These are phyloP conservation scores for Craterostigma plantagineum DNA, from an alignment of 257 asterid genomes.

Conservation along the genomic window DNA sequence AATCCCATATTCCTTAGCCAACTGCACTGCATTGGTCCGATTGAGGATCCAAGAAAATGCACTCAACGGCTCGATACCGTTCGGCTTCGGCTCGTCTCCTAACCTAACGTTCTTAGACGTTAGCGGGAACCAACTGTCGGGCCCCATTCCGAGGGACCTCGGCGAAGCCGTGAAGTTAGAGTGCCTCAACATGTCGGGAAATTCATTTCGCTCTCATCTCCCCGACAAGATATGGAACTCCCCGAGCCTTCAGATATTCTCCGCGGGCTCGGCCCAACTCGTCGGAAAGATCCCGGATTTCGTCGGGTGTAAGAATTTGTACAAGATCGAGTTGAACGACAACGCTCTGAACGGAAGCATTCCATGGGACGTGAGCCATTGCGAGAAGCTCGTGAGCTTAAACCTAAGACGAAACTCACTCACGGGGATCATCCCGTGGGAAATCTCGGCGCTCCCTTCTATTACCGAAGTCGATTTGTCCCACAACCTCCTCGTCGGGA, in stretches of 20 bases:
- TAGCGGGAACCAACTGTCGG: slow-evolving; percentile 44
- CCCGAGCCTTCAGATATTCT: slow-evolving; percentile 40
- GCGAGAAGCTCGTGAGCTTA: slow-evolving; percentile 50
- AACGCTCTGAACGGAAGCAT: slow-evolving; percentile 58
- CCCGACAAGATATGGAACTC: slow-evolving; percentile 59
- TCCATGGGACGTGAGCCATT: slow-evolving; percentile 75
- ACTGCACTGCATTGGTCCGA: slow-evolving; percentile 42
- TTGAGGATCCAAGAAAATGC: slow-evolving; percentile 53
- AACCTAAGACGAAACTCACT: slow-evolving; percentile 36
- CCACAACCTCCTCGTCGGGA: slow-evolving; percentile 48
- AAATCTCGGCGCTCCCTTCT: slow-evolving; percentile 60
- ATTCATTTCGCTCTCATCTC: slow-evolving; percentile 32
- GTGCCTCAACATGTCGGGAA: slow-evolving; percentile 46
- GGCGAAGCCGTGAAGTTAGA: slow-evolving; percentile 38
- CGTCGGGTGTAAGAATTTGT: slow-evolving; percentile 41
- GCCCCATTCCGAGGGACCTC: slow-evolving; percentile 57
- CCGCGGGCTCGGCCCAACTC: slow-evolving; percentile 30
- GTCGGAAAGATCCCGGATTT: slow-evolving; percentile 59
- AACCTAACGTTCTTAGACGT: slow-evolving; percentile 53
- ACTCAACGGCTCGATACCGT: slow-evolving; percentile 66
- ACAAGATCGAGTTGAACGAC: slow-evolving; percentile 51
- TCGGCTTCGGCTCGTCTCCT: slow-evolving; percentile 54
- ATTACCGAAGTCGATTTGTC: slow-evolving; percentile 70
- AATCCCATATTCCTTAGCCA: slow-evolving; percentile 47
- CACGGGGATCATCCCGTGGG: slow-evolving; percentile 87